phyloP scores from a whole-genome alignment of 768 basidiomycete species.

The Sarcomyxa edulis region DNA sequence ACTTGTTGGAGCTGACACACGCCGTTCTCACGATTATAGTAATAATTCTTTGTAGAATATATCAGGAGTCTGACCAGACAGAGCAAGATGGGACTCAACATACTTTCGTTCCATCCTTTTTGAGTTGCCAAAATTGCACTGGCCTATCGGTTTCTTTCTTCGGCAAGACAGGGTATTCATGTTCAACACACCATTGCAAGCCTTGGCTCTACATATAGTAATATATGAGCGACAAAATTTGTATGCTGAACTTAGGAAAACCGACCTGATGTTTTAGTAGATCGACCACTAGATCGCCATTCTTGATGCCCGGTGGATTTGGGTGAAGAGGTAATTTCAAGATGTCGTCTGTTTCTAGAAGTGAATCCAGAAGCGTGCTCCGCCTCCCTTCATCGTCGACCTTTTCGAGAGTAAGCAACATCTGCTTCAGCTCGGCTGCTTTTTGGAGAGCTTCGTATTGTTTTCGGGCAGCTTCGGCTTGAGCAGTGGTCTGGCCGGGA shows the following conservation, averaged over 20 bases:
- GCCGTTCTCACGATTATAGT: slow-evolving; percentile 55
- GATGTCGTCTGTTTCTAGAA: slow-evolving; percentile 68
- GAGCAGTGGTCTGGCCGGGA: slow-evolving; percentile 23
- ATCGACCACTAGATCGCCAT: slow-evolving; percentile 64
- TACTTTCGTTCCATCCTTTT: slow-evolving; percentile 48
- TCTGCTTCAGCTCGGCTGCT: slow-evolving; percentile 61
- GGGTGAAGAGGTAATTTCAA: slow-evolving; percentile 66
- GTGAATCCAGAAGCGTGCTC: slow-evolving; percentile 60
- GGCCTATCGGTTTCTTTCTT: slow-evolving; percentile 60
- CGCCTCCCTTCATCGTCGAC: slow-evolving; percentile 76
- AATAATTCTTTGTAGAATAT: slow-evolving; percentile 42
- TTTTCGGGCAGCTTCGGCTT: slow-evolving; percentile 34
- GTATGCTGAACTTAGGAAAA: not conserved
- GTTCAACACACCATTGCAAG: slow-evolving; percentile 78
- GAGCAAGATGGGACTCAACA: slow-evolving; percentile 17
- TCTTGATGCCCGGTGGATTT: slow-evolving; percentile 64
- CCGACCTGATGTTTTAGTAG: slow-evolving; percentile 78
- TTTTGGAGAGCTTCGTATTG: slow-evolving; percentile 51
- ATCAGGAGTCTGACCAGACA: not conserved
- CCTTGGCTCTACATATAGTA: slow-evolving; percentile 59
- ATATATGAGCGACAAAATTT: slow-evolving; percentile 1
- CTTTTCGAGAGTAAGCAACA: slow-evolving; percentile 65
- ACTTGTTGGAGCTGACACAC: slow-evolving; percentile 1
- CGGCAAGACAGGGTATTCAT: slow-evolving; percentile 76
- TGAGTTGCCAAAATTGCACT: slow-evolving; percentile 87